These are phyloP conservation scores for Tubosaeta sp. DNA, from an alignment of 768 basidiomycete genomes.

Conservation along the genomic window DNA sequence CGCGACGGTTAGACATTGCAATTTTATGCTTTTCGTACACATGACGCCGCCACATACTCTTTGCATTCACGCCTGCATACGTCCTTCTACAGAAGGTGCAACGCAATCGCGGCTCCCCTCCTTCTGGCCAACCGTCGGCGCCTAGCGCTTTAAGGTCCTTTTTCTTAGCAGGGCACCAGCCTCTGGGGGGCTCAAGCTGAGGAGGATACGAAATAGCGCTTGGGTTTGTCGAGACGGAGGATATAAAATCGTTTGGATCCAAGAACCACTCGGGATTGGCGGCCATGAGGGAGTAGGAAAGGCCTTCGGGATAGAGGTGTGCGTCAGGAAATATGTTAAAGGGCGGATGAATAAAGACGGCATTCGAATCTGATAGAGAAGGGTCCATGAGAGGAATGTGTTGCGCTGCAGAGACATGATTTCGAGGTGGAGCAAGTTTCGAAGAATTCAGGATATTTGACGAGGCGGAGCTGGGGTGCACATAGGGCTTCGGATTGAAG, in stretches of 20 bases:
- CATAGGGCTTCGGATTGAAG: conserved; percentile 63
- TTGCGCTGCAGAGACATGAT: conserved; percentile 34
- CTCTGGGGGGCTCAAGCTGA: conserved; percentile 75
- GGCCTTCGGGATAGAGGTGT: conserved; percentile 56
- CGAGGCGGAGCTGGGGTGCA: conserved; percentile 34
- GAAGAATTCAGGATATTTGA: conserved; percentile 18
- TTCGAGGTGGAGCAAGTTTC: conserved; percentile 29
- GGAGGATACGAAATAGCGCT: conserved; percentile 68
- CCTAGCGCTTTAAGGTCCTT: conserved; percentile 70
- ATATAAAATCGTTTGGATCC: conserved; percentile 58
- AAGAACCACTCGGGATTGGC: conserved; percentile 79
- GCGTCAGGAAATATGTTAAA: conserved; percentile 65
- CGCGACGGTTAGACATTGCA: conserved; percentile 83
- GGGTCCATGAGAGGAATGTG: conserved; percentile 64
- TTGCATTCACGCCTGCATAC: conserved; percentile 83
- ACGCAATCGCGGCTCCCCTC: conserved; percentile 72
- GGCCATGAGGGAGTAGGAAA: conserved; percentile 69
- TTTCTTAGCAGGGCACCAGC: conserved; percentile 86
- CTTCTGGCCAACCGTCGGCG: conserved; percentile 71
- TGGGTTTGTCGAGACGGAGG: conserved; percentile 42
- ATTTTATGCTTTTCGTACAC: conserved; percentile 90
- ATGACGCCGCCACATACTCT: conserved; percentile 89
- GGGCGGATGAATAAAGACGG: conserved; percentile 72
- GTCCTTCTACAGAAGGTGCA: conserved; percentile 83
- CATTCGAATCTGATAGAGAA: conserved; percentile 56